Evolutionary conservation across 2,329 filamentous ascomycete species (phyloP).

Genomic region (Colletotrichum costaricense): DNA sequence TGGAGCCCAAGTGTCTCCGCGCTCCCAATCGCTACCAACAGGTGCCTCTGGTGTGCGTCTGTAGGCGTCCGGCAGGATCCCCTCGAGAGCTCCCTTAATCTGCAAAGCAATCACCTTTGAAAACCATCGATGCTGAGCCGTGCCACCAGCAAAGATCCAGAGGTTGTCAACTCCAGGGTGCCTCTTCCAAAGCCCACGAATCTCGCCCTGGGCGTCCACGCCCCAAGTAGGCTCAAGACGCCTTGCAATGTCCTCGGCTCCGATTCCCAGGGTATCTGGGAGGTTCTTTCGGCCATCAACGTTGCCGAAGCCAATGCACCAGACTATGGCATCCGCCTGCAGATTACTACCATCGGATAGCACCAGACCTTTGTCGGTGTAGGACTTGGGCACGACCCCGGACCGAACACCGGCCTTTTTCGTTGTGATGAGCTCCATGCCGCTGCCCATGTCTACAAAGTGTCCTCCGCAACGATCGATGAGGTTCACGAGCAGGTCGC

Average conservation of each 20-base stretch:
- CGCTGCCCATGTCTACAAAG: conserved; percentile 48
- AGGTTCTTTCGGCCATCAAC: conserved; percentile 43
- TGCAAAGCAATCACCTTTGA: conserved; percentile 46
- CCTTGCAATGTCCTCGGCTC: conserved; percentile 41
- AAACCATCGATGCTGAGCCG: conserved; percentile 47
- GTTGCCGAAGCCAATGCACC: conserved; percentile 50
- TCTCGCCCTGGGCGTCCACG: conserved; percentile 54
- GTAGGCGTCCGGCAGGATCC: conserved; percentile 43
- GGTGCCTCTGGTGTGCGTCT: not conserved
- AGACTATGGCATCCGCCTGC: conserved; percentile 47
- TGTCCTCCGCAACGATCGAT: conserved; percentile 48
- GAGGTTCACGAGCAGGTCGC: conserved; percentile 36
- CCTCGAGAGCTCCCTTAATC: conserved; percentile 49
- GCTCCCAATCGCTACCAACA: not conserved
- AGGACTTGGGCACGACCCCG: conserved; percentile 42
- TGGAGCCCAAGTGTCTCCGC: not conserved
- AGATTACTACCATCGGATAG: conserved; percentile 45
- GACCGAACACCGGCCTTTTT: conserved; percentile 44
- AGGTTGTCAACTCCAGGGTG: conserved; percentile 46
- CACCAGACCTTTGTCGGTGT: conserved; percentile 41
- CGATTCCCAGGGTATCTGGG: conserved; percentile 42
- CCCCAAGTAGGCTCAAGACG: conserved; percentile 53
- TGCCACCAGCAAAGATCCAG: conserved; percentile 48
- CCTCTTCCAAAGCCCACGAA: conserved; percentile 53
- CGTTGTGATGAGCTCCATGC: conserved; percentile 44